These are phyloP conservation scores for Paulownia fortunei DNA, from an alignment of 257 asterid species.

Conservation along the genomic window DNA sequence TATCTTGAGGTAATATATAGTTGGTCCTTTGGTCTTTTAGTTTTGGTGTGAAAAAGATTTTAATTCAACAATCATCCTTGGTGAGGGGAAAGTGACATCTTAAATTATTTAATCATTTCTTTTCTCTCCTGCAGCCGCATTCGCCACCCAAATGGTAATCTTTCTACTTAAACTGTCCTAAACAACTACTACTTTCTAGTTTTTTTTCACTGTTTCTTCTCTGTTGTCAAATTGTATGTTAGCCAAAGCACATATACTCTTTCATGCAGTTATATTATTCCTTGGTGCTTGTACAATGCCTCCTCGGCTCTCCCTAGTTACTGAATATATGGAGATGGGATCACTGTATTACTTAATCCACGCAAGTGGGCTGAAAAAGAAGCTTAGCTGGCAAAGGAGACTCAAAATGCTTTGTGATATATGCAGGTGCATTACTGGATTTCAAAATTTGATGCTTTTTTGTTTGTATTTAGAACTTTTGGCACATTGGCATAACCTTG, in stretches of 20 bases:
- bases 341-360: conserved; percentile 87
- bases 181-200: not conserved
- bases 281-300: conserved; percentile 94
- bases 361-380: conserved; percentile 81
- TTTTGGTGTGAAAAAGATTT: not conserved
- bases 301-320: conserved; percentile 84
- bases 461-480: not conserved
- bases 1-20: conserved; percentile 65
- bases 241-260: conserved; percentile 21
- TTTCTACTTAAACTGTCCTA: conserved; percentile 31
- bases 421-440: conserved; percentile 67
- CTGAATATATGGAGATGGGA: conserved; percentile 96
- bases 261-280: conserved; percentile 78
- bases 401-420: conserved; percentile 84
- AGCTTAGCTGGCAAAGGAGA: conserved; percentile 88
- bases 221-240: conserved; percentile 16
- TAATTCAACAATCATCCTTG: conserved; percentile 1
- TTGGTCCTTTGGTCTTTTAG: conserved; percentile 21
- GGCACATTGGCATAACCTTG: conserved; percentile 4
- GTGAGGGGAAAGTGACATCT: conserved; percentile 18
- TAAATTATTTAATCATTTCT: conserved; percentile 38
- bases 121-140: conserved; percentile 71
- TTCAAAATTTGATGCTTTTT: conserved; percentile 15
- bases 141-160: conserved; percentile 96
- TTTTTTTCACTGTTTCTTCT: conserved; percentile 1